Percentiles rank a stretch among this genome's conserved stretches.
These are phyloP conservation scores for Wallemia hederae DNA, from an alignment of 1,284 basidiomycete genomes.

Conservation along the genomic window DNA sequence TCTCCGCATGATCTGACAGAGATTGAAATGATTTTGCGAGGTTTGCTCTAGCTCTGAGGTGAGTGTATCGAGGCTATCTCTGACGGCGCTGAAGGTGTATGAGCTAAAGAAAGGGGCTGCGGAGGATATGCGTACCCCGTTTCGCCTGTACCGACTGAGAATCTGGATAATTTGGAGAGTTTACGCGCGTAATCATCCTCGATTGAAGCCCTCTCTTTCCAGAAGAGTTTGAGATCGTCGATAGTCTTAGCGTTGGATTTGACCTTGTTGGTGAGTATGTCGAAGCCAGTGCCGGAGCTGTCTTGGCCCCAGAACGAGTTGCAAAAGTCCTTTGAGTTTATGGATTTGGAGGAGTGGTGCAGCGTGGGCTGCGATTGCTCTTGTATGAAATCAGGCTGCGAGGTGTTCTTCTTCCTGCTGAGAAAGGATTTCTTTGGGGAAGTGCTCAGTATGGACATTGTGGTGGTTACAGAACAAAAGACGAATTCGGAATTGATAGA, in stretches of 20 bases:
- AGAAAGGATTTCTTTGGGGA: background rate
- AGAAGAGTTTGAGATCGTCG: conserved; percentile 58
- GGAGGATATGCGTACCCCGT: conserved; percentile 35
- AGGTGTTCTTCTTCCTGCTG: background rate
- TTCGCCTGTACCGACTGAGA: conserved; percentile 53
- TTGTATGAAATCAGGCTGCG: background rate
- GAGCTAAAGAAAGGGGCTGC: background rate
- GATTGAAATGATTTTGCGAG: conserved; percentile 32
- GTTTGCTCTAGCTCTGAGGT: conserved; percentile 60
- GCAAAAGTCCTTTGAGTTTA: conserved; percentile 38
- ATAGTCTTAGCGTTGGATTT: conserved; percentile 54
- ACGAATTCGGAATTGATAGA: background rate
- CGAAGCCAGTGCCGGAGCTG: conserved; percentile 43
- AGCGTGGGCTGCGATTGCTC: background rate
- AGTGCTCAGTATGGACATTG: background rate
- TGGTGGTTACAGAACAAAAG: background rate
- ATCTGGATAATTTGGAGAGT: conserved; percentile 49
- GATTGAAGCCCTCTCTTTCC: conserved; percentile 62
- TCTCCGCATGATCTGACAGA: conserved; percentile 42
- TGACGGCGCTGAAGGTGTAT: conserved; percentile 32
- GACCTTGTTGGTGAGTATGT: conserved; percentile 65
- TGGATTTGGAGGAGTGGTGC: background rate
- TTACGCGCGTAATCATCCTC: conserved; percentile 90
- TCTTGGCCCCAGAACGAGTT: conserved; percentile 80
- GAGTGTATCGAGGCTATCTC: conserved; percentile 43